These are phyloP conservation scores for Dactylellina cionopaga DNA, from an alignment of 2,329 filamentous ascomycete genomes.

Conservation along the genomic window DNA sequence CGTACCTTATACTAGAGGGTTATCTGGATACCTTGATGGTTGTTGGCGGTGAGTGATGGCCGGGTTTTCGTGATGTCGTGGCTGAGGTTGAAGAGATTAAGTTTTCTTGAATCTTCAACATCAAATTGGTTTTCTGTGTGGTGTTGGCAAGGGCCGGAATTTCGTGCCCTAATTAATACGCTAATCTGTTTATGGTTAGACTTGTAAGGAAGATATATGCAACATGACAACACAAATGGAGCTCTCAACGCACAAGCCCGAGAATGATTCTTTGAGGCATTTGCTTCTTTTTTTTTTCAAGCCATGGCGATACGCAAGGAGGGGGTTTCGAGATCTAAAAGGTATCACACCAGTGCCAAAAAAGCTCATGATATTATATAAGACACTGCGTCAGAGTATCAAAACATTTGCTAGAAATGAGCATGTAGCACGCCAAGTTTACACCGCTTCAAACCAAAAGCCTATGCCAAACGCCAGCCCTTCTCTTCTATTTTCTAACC, in stretches of 20 bases:
- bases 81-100: conserved; percentile 12
- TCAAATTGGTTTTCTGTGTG: conserved; percentile 27
- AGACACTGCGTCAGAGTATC: too few species aligned
- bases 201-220: too few species aligned
- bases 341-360: too few species aligned
- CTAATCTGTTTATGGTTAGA: conserved; percentile 19
- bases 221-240: conserved; percentile 15
- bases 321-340: too few species aligned
- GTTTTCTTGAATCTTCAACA: conserved; percentile 7
- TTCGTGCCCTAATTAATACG: conserved; percentile 30
- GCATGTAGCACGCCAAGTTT: too few species aligned
- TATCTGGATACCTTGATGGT: conserved; percentile 38
- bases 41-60: conserved; percentile 14
- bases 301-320: too few species aligned
- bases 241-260: too few species aligned
- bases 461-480: neutral
- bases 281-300: too few species aligned
- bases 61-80: conserved; percentile 42
- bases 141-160: conserved; percentile 20
- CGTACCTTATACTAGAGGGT: conserved; percentile 41
- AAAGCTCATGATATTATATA: too few species aligned
- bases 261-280: too few species aligned
- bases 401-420: too few species aligned
- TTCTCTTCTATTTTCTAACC: neutral
- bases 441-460: too few species aligned